Conservation (phyloP, 805 yeast genomes). For the Jamesozyma lodderae region DNA sequence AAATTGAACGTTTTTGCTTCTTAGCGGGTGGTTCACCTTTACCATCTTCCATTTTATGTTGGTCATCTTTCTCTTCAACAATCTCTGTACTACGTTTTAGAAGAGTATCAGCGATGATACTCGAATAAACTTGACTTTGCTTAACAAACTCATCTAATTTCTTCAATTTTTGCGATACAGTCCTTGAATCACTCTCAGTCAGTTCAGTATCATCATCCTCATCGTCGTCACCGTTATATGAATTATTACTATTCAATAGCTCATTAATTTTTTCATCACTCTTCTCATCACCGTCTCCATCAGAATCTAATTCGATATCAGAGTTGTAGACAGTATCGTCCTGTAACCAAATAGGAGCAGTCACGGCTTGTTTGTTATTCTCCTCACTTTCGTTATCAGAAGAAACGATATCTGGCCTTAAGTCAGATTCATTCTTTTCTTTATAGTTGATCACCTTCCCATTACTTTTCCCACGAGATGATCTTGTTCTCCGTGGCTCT, state of each 20-base stretch:
- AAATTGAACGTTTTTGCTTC: slow-evolving; percentile 16
- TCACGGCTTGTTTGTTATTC: neutral
- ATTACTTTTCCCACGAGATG: neutral
- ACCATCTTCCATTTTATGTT: slow-evolving; percentile 15
- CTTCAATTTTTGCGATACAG: slow-evolving; percentile 50
- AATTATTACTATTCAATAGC: slow-evolving; percentile 6
- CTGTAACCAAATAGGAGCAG: slow-evolving; percentile 21
- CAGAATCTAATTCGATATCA: slow-evolving; percentile 22
- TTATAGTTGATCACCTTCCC: slow-evolving; percentile 10
- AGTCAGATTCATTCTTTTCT: slow-evolving; percentile 26
- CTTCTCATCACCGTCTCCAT: slow-evolving; percentile 10
- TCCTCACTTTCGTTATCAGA: slow-evolving; percentile 11
- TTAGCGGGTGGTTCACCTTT: slow-evolving; percentile 11
- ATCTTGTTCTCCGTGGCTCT: slow-evolving; percentile 4
- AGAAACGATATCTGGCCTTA: slow-evolving; percentile 16
- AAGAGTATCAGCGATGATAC: slow-evolving; percentile 75
- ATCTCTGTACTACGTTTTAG: slow-evolving; percentile 36
- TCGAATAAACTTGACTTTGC: slow-evolving; percentile 79
- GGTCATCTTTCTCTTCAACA: slow-evolving; percentile 23
- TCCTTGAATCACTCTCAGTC: slow-evolving; percentile 33
- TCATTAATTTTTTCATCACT: slow-evolving; percentile 12
- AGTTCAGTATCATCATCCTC: slow-evolving; percentile 11
- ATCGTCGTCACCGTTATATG: slow-evolving; percentile 5
- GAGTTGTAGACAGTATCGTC: slow-evolving; percentile 10
- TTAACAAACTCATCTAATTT: slow-evolving; percentile 70